These are phyloP conservation scores for Coemansia sp. DNA, from an alignment of 192 early-diverging fungal genomes.

Conservation along the genomic window DNA sequence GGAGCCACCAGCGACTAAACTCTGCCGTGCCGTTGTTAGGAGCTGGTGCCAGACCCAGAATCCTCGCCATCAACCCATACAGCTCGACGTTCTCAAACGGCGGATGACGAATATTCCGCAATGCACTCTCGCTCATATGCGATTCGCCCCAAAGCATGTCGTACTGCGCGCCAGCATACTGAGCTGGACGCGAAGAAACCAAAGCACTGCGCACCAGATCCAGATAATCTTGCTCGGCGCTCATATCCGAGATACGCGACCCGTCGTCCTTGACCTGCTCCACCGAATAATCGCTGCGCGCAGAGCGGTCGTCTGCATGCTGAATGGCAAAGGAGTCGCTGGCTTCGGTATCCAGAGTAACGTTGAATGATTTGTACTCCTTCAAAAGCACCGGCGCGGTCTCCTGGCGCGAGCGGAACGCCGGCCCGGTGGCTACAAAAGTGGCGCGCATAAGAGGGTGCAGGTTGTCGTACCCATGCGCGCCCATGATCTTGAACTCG, in stretches of 20 bases:
- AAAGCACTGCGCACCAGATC: constrained; percentile 36
- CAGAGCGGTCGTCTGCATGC: neutral
- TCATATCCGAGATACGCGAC: constrained; percentile 38
- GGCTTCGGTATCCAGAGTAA: constrained; percentile 2
- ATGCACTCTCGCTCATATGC: constrained; percentile 2
- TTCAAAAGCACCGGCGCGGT: neutral
- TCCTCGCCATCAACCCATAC: constrained; percentile 62
- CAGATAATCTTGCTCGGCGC: constrained; percentile 40
- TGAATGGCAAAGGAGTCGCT: constrained; percentile 7
- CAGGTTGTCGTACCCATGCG: constrained; percentile 84
- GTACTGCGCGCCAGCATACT: constrained; percentile 28
- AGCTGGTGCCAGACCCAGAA: constrained; percentile 61
- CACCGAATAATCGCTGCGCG: neutral
- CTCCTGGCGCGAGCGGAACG: constrained; percentile 45
- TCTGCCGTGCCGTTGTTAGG: constrained; percentile 71
- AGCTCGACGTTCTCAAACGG: constrained; percentile 73
- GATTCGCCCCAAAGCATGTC: constrained; percentile 37
- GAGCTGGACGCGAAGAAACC: constrained; percentile 6
- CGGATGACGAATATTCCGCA: constrained; percentile 46
- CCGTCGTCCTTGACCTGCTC: constrained; percentile 21
- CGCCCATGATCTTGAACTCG: constrained; percentile 53
- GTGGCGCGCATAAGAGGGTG: constrained; percentile 79
- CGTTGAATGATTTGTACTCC: neutral
- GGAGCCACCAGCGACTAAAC: constrained; percentile 43
- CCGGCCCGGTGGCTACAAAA: constrained; percentile 77